phyloP scores from a whole-genome alignment of 2,329 filamentous ascomycete genomes.

The Apiospora arundinis region DNA sequence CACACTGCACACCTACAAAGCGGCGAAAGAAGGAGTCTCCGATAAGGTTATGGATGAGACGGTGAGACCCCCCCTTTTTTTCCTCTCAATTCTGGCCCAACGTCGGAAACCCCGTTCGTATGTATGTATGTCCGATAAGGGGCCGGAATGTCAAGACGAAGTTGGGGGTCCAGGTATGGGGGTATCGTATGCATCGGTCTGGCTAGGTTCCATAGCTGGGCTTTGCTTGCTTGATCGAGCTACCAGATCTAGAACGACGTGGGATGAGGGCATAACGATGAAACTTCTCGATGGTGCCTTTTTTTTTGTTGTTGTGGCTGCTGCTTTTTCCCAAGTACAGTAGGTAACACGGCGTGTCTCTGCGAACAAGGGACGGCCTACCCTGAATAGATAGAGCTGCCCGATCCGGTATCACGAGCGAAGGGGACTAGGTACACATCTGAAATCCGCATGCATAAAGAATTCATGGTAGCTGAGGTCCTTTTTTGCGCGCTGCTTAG shows the following conservation, averaged over 20 bases:
- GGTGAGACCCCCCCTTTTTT: slow-evolving; percentile 18
- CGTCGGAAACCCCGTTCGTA: slow-evolving; percentile 8
- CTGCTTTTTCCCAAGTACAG: background rate
- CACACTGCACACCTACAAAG: background rate
- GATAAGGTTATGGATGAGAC: slow-evolving; percentile 13
- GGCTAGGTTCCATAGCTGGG: background rate
- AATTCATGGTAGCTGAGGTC: background rate
- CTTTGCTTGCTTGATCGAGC: background rate
- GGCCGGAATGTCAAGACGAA: background rate
- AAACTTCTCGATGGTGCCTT: too few species aligned
- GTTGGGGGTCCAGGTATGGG: background rate
- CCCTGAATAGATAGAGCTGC: background rate
- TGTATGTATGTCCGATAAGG: slow-evolving; percentile 1
- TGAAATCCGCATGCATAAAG: background rate
- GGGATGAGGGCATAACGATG: background rate
- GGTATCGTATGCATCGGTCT: background rate
- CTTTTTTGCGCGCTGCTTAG: background rate
- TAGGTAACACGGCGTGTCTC: background rate
- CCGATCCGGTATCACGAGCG: slow-evolving; percentile 16
- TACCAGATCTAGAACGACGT: background rate
- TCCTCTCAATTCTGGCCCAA: background rate
- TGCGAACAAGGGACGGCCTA: background rate
- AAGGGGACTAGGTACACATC: background rate
- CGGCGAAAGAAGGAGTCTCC: background rate
- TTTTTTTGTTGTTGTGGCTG: too few species aligned